Evolutionary conservation across 495 filamentous ascomycete genomes (phyloP).

Genomic region (Arthonia radiata): DNA sequence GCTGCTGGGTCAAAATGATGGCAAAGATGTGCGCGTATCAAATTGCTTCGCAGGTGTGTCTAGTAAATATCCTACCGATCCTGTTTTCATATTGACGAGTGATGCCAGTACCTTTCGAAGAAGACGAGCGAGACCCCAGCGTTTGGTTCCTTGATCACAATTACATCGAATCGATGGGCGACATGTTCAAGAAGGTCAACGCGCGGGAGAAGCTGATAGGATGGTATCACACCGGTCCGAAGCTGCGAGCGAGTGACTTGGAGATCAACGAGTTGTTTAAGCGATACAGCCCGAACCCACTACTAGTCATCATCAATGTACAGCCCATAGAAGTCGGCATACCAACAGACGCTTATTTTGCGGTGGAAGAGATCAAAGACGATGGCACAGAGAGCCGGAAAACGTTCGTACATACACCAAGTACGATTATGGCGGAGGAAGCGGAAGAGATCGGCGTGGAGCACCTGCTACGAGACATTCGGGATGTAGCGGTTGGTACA

Average conservation of each 20-base stretch:
- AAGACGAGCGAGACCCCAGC: slow-evolving; percentile 93
- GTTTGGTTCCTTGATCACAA: slow-evolving; percentile 99
- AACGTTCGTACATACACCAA: slow-evolving; percentile 97
- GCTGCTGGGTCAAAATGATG: slow-evolving; percentile 81
- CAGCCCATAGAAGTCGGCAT: slow-evolving; percentile 96
- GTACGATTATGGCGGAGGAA: slow-evolving; percentile 95
- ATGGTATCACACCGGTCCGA: slow-evolving; percentile 98
- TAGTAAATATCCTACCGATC: slow-evolving; percentile 2
- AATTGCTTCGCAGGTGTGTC: slow-evolving; percentile 89
- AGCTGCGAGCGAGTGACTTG: slow-evolving; percentile 85
- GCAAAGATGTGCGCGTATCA: slow-evolving; percentile 83
- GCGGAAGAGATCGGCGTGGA: slow-evolving; percentile 98
- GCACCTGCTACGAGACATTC: slow-evolving; percentile 90
- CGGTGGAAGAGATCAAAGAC: slow-evolving; percentile 99
- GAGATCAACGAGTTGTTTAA: slow-evolving; percentile 99
- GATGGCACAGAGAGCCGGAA: slow-evolving; percentile 92
- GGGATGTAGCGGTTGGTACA: slow-evolving; percentile 95
- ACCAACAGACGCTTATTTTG: slow-evolving; percentile 96
- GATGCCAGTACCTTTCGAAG: slow-evolving; percentile 74
- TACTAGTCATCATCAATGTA: slow-evolving; percentile 95
- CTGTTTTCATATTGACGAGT: slow-evolving; percentile 1
- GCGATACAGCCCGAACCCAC: slow-evolving; percentile 86
- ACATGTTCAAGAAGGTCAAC: slow-evolving; percentile 99
- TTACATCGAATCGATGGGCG: slow-evolving; percentile 97
- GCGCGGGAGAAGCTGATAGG: slow-evolving; percentile 95